Evolutionary conservation across 257 asterid genomes (phyloP).

Genomic region (Nyctanthes arbortristis): DNA sequence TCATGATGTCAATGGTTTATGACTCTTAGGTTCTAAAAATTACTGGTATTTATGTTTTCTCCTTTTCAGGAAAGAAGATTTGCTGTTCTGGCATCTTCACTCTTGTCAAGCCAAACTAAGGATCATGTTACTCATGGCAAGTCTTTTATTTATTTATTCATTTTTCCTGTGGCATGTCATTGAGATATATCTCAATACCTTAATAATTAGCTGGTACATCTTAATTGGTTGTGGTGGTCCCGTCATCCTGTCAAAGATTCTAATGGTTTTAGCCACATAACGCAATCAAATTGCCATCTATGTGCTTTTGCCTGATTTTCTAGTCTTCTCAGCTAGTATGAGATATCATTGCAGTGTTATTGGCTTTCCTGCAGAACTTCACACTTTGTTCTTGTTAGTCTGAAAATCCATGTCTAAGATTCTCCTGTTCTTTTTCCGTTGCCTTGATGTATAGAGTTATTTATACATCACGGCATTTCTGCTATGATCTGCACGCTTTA

Average conservation of each 20-base stretch:
- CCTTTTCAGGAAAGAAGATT: slow-evolving; percentile 84
- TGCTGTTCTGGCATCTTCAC: slow-evolving; percentile 84
- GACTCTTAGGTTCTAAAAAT: not conserved
- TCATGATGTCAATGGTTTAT: not conserved
- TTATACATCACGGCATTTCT: slow-evolving; percentile 2
- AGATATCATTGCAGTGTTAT: not conserved
- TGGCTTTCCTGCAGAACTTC: not conserved
- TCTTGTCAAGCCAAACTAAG: slow-evolving; percentile 95
- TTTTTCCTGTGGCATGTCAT: too few species aligned
- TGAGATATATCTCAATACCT: too few species aligned
- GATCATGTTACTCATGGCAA: slow-evolving; percentile 92
- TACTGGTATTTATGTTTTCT: not conserved
- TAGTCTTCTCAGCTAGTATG: not conserved
- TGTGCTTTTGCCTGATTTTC: not conserved
- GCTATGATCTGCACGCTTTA: not conserved
- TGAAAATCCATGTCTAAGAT: not conserved
- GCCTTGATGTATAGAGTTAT: not conserved
- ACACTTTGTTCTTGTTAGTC: not conserved
- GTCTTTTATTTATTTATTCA: slow-evolving; percentile 30
- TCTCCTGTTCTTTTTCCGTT: not conserved
- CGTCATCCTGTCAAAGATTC: not conserved
- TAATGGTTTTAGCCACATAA: not conserved
- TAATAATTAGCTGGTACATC: not conserved
- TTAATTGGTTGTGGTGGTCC: not conserved
- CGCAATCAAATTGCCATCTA: not conserved